Conservation (phyloP, 176 grass and related monocot genomes). For the Eremochloa ophiuroides region DNA sequence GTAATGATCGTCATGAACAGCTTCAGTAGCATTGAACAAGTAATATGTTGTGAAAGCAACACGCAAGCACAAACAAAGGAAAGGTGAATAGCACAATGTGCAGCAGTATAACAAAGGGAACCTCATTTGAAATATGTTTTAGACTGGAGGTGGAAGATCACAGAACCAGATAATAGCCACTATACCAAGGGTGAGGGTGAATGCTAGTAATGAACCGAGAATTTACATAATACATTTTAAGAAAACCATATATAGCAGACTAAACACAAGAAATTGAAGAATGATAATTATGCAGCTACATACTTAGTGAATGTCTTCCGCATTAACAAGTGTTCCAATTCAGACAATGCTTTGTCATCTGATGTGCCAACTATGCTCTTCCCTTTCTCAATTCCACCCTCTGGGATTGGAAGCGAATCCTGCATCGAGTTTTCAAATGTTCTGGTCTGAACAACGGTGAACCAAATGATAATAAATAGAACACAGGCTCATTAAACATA, state of each 20-base stretch:
- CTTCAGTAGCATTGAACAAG: neutral
- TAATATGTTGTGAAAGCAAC: neutral
- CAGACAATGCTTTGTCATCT: conserved; percentile 39
- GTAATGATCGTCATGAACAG: conserved; percentile 7
- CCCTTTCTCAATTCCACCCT: conserved; percentile 20
- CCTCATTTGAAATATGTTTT: neutral
- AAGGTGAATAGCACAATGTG: neutral
- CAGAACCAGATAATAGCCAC: conserved; percentile 1
- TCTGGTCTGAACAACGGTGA: neutral
- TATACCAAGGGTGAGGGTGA: neutral
- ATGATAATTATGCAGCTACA: conserved; percentile 8
- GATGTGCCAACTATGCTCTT: neutral
- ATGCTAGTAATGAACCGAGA: conserved; percentile 1
- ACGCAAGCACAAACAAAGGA: neutral
- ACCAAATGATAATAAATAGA: neutral
- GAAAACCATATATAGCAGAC: neutral
- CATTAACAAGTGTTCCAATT: conserved; percentile 57
- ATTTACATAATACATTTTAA: neutral
- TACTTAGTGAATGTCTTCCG: conserved; percentile 48
- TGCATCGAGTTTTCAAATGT: conserved; percentile 16
- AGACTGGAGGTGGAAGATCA: neutral
- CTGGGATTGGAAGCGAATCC: conserved; percentile 16
- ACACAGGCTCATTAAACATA: neutral
- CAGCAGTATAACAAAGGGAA: neutral
- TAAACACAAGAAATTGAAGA: neutral